Percentiles rank a stretch among this genome's conserved stretches.
phyloP scores from a whole-genome alignment of 208 protist genomes.

The Sergeia podlipaevii region DNA sequence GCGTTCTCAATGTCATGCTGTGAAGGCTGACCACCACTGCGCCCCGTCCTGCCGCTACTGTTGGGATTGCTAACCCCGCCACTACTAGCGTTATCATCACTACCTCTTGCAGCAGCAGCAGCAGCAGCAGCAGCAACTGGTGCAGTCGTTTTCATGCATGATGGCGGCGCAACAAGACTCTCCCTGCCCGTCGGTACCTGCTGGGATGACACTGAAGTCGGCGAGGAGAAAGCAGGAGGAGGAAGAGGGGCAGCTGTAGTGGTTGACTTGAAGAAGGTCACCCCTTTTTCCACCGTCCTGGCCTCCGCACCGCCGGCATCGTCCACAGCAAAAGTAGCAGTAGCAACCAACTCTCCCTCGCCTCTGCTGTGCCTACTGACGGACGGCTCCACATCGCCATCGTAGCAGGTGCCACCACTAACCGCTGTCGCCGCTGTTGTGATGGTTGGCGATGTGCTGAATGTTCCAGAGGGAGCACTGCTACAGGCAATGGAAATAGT shows the following conservation, averaged over 20 bases:
- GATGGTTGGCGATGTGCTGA: too few species aligned
- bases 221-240: background rate
- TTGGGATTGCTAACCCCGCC: background rate
- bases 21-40: constrained; percentile 9
- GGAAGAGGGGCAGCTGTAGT: background rate
- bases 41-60: background rate
- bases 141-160: too few species aligned
- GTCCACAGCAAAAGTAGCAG: background rate
- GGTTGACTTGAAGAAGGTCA: background rate
- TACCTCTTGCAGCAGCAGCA: background rate
- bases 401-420: too few species aligned
- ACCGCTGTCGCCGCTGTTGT: too few species aligned
- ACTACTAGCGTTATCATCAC: background rate
- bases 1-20: constrained; percentile 9
- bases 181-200: background rate
- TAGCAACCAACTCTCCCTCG: background rate
- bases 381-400: too few species aligned
- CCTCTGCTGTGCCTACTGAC: background rate
- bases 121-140: background rate
- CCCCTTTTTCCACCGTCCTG: background rate
- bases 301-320: too few species aligned
- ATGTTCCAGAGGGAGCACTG: background rate
- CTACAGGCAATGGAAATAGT: constrained; percentile 15
- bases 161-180: background rate
- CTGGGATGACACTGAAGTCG: background rate